Percentiles rank a stretch among this genome's conserved stretches.
Evolutionary conservation across 768 basidiomycete genomes (phyloP).

Genomic region (Lentinula raphanica): DNA sequence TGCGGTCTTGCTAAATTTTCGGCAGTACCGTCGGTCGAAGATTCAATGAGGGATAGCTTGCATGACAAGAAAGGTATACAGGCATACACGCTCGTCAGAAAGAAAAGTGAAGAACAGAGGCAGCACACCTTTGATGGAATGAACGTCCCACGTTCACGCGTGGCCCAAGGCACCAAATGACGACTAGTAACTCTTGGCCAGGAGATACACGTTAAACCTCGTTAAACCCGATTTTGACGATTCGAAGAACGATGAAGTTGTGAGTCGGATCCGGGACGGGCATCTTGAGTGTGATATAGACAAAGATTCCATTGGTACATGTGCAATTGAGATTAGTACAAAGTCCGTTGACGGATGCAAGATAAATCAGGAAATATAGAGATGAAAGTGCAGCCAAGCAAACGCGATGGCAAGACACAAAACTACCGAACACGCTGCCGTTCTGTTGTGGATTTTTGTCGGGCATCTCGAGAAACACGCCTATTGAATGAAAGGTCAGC

Average conservation of each 20-base stretch:
- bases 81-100: not conserved
- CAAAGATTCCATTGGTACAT: not conserved
- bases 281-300: not conserved
- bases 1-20: not conserved
- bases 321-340: not conserved
- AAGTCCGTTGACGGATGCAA: not conserved
- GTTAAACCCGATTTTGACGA: no score
- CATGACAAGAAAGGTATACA: not conserved
- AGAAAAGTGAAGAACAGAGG: not conserved
- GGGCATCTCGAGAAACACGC: conserved; percentile 67
- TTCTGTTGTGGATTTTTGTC: conserved; percentile 37
- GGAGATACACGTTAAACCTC: no score
- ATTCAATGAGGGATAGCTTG: not conserved
- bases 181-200: not conserved
- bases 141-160: conserved; percentile 1
- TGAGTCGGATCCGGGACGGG: not conserved
- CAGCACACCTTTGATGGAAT: not conserved
- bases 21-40: not conserved
- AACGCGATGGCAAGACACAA: not conserved
- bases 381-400: not conserved
- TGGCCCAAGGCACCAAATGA: not conserved
- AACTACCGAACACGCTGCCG: conserved; percentile 20
- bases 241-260: no score
- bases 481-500: conserved; percentile 31
- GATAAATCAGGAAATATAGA: not conserved